These are phyloP conservation scores for Aureobasidium sp. DNA, from an alignment of 2,329 filamentous ascomycete species.

Conservation along the genomic window DNA sequence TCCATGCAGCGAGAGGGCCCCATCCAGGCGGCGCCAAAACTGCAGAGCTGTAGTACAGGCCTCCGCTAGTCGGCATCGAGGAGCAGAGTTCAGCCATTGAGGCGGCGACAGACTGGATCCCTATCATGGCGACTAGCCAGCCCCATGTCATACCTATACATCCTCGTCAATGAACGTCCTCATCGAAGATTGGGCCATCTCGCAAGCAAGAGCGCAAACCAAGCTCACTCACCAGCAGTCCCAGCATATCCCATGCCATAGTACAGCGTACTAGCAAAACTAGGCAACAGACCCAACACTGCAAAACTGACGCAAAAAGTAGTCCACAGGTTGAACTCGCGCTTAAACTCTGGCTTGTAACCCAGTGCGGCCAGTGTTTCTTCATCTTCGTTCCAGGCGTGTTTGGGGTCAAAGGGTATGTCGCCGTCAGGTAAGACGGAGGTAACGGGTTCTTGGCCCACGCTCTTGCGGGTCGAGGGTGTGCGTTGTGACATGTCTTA, in stretches of 20 bases:
- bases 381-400: conserved; percentile 49
- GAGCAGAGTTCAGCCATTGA: conserved; percentile 62
- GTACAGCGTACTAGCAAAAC: conserved; percentile 63
- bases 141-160: conserved; percentile 44
- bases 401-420: conserved; percentile 39
- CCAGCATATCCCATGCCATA: conserved; percentile 56
- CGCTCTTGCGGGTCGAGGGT: conserved; percentile 17
- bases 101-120: conserved; percentile 63
- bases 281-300: conserved; percentile 62
- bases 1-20: conserved; percentile 60
- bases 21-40: conserved; percentile 61
- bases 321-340: conserved; percentile 67
- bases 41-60: conserved; percentile 70
- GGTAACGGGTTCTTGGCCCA: conserved; percentile 47
- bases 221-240: conserved; percentile 49
- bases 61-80: conserved; percentile 61
- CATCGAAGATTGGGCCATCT: too few relatives aligned
- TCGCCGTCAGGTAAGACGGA: conserved; percentile 45
- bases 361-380: conserved; percentile 56
- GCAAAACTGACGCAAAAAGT: conserved; percentile 70
- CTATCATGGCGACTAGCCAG: conserved; percentile 65
- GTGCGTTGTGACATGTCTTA: neutral
- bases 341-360: conserved; percentile 58
- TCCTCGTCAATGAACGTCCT: neutral
- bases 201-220: neutral